A percentile compares a stretch with the other conserved stretches of the same genome.
Conservation (phyloP, 2,329 filamentous ascomycete species). For the Aspergillus neotritici region DNA sequence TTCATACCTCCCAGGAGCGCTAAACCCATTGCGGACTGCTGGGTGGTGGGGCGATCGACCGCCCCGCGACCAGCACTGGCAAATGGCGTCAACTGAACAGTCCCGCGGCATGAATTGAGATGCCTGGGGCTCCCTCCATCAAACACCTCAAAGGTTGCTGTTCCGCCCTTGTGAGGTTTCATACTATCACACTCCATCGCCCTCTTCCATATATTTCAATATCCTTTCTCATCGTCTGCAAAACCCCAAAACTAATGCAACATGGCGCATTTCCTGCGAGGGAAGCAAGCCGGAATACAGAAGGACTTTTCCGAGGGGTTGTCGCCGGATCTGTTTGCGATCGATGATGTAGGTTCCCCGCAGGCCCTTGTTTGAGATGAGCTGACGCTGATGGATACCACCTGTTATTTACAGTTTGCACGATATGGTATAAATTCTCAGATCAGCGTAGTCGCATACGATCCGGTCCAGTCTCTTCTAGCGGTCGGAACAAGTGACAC, state of each 20-base stretch:
- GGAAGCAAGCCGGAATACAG: conserved; percentile 89
- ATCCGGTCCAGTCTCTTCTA: conserved; percentile 87
- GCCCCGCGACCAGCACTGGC: not conserved
- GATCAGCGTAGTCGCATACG: conserved; percentile 76
- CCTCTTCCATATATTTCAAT: conserved; percentile 5
- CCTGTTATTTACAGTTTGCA: conserved; percentile 46
- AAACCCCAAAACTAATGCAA: conserved; percentile 8
- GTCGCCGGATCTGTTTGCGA: conserved; percentile 67
- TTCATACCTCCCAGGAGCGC: conserved; percentile 1
- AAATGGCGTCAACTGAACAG: conserved; percentile 5
- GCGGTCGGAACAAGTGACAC: conserved; percentile 87
- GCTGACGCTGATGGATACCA: too few relatives aligned
- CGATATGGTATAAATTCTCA: conserved; percentile 77
- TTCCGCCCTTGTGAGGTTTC: conserved; percentile 17
- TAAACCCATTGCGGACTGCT: conserved; percentile 5
- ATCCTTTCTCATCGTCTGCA: conserved; percentile 5
- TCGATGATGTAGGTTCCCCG: conserved; percentile 62
- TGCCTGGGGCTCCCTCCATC: conserved; percentile 13
- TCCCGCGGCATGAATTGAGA: conserved; percentile 8
- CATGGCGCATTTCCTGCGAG: conserved; percentile 84
- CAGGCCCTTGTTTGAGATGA: too few relatives aligned
- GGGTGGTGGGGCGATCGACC: conserved; percentile 17
- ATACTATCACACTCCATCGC: conserved; percentile 11
- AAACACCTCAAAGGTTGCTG: conserved; percentile 11
- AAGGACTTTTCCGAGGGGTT: conserved; percentile 84